These are phyloP conservation scores for Carex littledalei DNA, from an alignment of 176 grass and related monocot species.

Conservation along the genomic window DNA sequence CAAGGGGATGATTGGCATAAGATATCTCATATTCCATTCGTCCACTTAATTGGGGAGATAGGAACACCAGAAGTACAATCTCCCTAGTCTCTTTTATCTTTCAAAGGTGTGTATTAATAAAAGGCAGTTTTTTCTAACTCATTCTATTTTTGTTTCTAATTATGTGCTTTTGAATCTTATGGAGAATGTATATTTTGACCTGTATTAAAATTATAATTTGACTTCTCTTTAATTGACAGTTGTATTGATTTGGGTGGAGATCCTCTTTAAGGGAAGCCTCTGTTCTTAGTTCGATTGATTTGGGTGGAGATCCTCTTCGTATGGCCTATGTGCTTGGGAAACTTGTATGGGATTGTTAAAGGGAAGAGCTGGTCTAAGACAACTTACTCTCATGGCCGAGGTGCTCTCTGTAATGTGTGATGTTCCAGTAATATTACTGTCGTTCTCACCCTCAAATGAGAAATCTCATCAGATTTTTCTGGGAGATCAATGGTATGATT, in stretches of 20 bases:
- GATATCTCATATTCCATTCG: conserved; percentile 2
- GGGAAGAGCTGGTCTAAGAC: conserved; percentile 59
- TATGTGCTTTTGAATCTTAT: too few species aligned
- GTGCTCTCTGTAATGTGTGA: neutral
- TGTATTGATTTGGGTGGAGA: conserved; percentile 40
- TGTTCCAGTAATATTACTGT: neutral
- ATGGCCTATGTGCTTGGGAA: conserved; percentile 70
- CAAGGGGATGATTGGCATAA: neutral
- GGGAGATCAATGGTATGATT: neutral
- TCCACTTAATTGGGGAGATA: neutral
- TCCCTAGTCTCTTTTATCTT: too few species aligned
- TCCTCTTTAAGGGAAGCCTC: conserved; percentile 37
- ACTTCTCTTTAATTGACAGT: too few species aligned
- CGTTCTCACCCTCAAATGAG: neutral
- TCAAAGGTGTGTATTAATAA: too few species aligned
- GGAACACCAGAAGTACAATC: too few species aligned
- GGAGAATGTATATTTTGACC: too few species aligned
- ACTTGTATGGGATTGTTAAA: conserved; percentile 54
- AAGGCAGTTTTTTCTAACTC: too few species aligned
- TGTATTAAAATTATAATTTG: too few species aligned
- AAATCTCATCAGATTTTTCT: neutral
- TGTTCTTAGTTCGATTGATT: conserved; percentile 48
- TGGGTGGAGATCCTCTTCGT: conserved; percentile 58
- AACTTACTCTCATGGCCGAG: conserved; percentile 34
- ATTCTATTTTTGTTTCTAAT: too few species aligned